Evolutionary conservation across 352 stramenopile species (phyloP).

Genomic region (Aphanomyces euteiches): DNA sequence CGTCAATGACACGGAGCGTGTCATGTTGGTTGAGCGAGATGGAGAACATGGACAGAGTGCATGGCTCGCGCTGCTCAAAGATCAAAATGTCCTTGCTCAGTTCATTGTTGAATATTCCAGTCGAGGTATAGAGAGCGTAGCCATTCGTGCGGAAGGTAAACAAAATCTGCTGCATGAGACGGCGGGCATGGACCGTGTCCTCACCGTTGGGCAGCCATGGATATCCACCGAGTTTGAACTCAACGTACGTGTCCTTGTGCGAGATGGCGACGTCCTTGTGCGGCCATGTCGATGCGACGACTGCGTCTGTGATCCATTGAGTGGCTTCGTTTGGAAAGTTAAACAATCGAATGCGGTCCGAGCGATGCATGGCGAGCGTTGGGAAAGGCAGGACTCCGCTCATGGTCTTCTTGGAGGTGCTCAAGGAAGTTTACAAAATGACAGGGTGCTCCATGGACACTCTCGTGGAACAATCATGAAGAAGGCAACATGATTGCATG

Average conservation of each 20-base stretch:
- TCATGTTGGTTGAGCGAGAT: slow-evolving; percentile 16
- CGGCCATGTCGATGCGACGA: not conserved
- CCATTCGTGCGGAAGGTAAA: not conserved
- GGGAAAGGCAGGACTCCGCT: not conserved
- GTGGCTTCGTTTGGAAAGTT: slow-evolving; percentile 9
- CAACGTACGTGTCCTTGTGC: not conserved
- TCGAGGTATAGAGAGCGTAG: not conserved
- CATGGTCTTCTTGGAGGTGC: not conserved
- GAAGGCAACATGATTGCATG: no score
- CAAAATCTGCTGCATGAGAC: slow-evolving; percentile 17
- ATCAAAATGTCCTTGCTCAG: not conserved
- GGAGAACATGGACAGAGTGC: slow-evolving; percentile 3
- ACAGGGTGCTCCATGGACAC: no score
- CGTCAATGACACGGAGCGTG: slow-evolving; percentile 3
- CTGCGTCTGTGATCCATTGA: not conserved
- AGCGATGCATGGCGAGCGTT: not conserved
- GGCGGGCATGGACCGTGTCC: slow-evolving; percentile 2
- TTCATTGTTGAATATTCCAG: not conserved
- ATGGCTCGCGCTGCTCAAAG: slow-evolving; percentile 8
- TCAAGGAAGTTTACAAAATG: no score
- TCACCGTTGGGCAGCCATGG: slow-evolving; percentile 1
- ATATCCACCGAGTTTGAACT: not conserved
- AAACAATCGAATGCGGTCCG: not conserved
- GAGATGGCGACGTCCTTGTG: no score
- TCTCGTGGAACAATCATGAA: no score